Evolutionary conservation across 305 asterid genomes (phyloP), one percentile per base, ranked within the genome.

Genomic region (Fraxinus albicans): DNA sequence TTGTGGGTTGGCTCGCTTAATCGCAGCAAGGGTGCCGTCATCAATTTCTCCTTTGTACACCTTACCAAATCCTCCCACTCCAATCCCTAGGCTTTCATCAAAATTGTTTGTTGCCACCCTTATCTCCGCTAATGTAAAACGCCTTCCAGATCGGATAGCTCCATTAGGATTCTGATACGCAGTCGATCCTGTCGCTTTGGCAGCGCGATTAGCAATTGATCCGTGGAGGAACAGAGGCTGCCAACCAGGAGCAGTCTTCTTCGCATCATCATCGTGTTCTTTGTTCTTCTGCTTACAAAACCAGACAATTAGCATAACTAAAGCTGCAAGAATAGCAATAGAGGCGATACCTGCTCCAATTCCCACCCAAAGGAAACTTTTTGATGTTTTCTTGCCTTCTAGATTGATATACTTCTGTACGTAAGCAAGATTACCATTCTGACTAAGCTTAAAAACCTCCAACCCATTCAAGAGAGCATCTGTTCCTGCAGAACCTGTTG

Each of bases 21-120:
- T 88, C 2, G 99, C 99, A 15, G 88, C 96, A 10, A 87, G 90
- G 38, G 85, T 88, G 29, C 85, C 78, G 50, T 92, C 97, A 19
- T 90, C 94, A 19, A 92, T 90, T 83, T 92, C 93, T 69, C 97
- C 98, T 83, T 88, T 91, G 92, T 84, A 95, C 40, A 95, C 99
- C 73, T 92, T 94, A 4, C 99, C 99, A 69, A 95, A 93, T 53
- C 99, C 98, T 60, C 99, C 99, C 29, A 93, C 95, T 35, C 99
- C 99, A 27, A 95, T 95, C 84, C 93, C 90, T 67, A 92, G 85
- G 82, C 90, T 90, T 76, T 93, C 98, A 6, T 95, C 98, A 47
- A 93, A 95, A 80, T 91, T 88, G 80, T 84, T 88, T 3, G 98
- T 91, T 2, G 98, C 97, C 80, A 89, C 86, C 86, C 78, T 90